Percentiles rank a stretch among this genome's conserved stretches.
Conservation (phyloP, 140 eudicot genomes). For the Anethum foeniculum region DNA sequence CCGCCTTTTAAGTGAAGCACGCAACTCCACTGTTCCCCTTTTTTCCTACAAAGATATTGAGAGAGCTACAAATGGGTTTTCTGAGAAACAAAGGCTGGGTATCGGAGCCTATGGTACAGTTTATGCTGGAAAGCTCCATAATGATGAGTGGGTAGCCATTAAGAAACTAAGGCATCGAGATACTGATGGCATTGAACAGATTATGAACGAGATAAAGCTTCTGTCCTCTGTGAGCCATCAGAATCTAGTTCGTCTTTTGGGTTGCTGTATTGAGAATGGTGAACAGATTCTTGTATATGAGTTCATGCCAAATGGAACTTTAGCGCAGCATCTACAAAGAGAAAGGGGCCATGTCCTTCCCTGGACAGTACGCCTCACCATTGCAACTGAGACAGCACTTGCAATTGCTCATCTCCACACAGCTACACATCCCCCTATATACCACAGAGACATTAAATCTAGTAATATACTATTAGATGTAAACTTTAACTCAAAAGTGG, state of each 20-base stretch:
- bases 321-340: slow-evolving; percentile 73
- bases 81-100: slow-evolving; percentile 70
- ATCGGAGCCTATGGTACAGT: slow-evolving; percentile 95
- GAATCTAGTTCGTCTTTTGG: slow-evolving; percentile 81
- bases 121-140: slow-evolving; percentile 76
- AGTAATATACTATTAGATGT: slow-evolving; percentile 76
- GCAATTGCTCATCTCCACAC: slow-evolving; percentile 91
- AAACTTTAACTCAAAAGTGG: slow-evolving; percentile 72
- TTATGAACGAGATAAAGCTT: slow-evolving; percentile 89
- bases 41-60: slow-evolving; percentile 68
- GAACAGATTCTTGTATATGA: slow-evolving; percentile 90
- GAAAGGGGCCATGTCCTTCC: slow-evolving; percentile 72
- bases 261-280: slow-evolving; percentile 73
- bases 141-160: slow-evolving; percentile 76
- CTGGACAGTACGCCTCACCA: slow-evolving; percentile 79
- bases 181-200: slow-evolving; percentile 62
- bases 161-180: slow-evolving; percentile 63
- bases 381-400: slow-evolving; percentile 82
- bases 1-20: slow-evolving; percentile 62
- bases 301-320: slow-evolving; percentile 83
- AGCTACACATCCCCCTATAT: slow-evolving; percentile 77
- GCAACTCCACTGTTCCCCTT: slow-evolving; percentile 53
- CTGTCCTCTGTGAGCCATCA: slow-evolving; percentile 87
- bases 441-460: slow-evolving; percentile 87
- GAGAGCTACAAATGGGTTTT: slow-evolving; percentile 68